phyloP scores from a whole-genome alignment of 768 basidiomycete species.

The Rhodotorula taiwanensis region DNA sequence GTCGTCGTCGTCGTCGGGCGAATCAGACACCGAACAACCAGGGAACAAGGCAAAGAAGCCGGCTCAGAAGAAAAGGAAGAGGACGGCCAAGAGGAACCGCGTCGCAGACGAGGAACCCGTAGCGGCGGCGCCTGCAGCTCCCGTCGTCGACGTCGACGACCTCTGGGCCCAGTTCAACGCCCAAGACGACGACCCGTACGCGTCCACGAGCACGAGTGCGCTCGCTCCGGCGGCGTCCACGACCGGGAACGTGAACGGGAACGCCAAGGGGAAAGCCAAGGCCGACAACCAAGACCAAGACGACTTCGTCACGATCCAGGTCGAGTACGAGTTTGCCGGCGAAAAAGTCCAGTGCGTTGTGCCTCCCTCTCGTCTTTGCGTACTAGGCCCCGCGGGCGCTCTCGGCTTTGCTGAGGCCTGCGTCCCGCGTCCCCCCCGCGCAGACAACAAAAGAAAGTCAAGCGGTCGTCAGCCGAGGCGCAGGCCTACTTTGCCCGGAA shows the following conservation, averaged over 20 bases:
- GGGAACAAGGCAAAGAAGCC: not conserved
- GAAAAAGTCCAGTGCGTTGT: conserved; percentile 61
- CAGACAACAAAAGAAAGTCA: conserved; percentile 69
- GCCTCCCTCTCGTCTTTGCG: not conserved
- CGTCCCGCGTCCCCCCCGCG: conserved; percentile 1
- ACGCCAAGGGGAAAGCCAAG: conserved; percentile 13
- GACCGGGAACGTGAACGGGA: not conserved
- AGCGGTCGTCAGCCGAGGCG: conserved; percentile 66
- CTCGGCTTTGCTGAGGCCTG: not conserved
- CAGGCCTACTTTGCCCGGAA: conserved; percentile 57
- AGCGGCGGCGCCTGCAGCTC: no score
- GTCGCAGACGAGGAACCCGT: conserved; percentile 3
- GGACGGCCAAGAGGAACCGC: no score
- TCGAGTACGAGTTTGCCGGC: conserved; percentile 67
- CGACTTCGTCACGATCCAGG: conserved; percentile 60
- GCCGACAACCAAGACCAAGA: not conserved
- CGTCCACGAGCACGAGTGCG: not conserved
- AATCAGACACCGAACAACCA: conserved; percentile 15
- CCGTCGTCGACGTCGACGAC: conserved; percentile 24
- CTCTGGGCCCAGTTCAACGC: conserved; percentile 39
- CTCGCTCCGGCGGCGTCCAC: no score
- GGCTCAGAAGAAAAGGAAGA: no score
- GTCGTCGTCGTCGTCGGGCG: no score
- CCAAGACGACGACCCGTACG: not conserved
- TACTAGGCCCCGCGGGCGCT: not conserved